Evolutionary conservation across 805 yeast genomes (phyloP), one percentile per base, ranked within the genome.

Genomic region (Myxozyma geophila): DNA sequence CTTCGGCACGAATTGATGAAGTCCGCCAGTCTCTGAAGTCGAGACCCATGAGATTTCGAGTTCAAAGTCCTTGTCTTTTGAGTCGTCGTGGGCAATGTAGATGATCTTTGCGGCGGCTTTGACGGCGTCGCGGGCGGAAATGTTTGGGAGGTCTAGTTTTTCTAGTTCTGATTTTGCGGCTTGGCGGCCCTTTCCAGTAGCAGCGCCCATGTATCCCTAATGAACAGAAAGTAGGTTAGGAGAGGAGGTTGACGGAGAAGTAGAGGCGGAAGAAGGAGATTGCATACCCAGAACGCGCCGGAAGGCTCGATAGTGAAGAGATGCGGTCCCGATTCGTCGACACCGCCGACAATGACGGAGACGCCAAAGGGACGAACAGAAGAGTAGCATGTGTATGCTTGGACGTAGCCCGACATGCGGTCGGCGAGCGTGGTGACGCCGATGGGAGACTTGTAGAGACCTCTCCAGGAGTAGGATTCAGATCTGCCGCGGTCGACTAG

Each of bases 311-410:
- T 82, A 98, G 93, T 95, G 79, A 88, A 93, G 71, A 95, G 83
- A 76, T 93, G 98, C 21, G 96, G 85, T 12, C 98, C 98, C 65
- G 89, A 85, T 49, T 85, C 87, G 75, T 93, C 98, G 54, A 90
- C 85, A 69, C 99, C 99, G 58, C 98, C 99, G 53, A 95, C 83
- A 67, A 95, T 92, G 10, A 97, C 86, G 60, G 91, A 86, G 65
- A 96, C 85, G 60, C 99, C 99, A 77, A 95, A 95, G 23, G 99
- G 99, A 78, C 99, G 88, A 10, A 95, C 99, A 40, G 98, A 92
- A 76, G 90, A 91, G 79, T 92, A 95, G 74, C 96, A 85, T 2
- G 99, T 95, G 78, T 91, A 91, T 52, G 96, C 96, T 78, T 93
- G 98, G 23, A 91, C 96, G 74, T 89, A 93, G 71, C 88, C 86